These are phyloP conservation scores for Zygotorulaspora danielsina DNA, from an alignment of 805 yeast genomes.

Conservation along the genomic window DNA sequence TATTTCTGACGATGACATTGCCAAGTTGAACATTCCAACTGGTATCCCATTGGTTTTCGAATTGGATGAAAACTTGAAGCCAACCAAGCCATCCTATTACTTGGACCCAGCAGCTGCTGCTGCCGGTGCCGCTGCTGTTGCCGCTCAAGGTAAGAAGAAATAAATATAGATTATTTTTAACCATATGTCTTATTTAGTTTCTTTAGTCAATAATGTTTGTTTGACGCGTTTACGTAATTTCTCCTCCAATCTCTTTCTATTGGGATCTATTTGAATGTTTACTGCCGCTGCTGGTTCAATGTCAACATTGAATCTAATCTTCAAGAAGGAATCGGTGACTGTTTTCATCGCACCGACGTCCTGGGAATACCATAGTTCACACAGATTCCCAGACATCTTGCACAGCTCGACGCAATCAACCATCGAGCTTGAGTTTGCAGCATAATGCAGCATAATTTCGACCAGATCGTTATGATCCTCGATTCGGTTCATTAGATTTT, in stretches of 20 bases:
- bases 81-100: constrained; percentile 91
- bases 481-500: constrained; percentile 15
- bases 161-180: constrained; percentile 20
- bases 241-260: constrained; percentile 27
- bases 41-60: constrained; percentile 98
- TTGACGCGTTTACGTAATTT: constrained; percentile 26
- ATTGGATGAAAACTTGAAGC: constrained; percentile 79
- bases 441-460: constrained; percentile 27
- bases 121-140: constrained; percentile 99
- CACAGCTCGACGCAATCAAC: constrained; percentile 26
- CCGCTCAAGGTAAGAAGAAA: constrained; percentile 85
- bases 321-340: constrained; percentile 24
- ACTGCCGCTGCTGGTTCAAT: neutral
- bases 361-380: constrained; percentile 25
- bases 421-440: constrained; percentile 10
- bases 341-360: constrained; percentile 22
- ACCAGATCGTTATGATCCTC: constrained; percentile 31
- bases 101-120: constrained; percentile 99
- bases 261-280: constrained; percentile 21
- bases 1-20: constrained; percentile 87
- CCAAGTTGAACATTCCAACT: constrained; percentile 94
- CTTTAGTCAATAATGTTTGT: constrained; percentile 16
- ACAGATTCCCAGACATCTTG: constrained; percentile 26
- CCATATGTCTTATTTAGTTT: constrained; percentile 5
- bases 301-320: constrained; percentile 18